phyloP scores from a whole-genome alignment of 2,329 filamentous ascomycete species.

The Botrytis squamosa region DNA sequence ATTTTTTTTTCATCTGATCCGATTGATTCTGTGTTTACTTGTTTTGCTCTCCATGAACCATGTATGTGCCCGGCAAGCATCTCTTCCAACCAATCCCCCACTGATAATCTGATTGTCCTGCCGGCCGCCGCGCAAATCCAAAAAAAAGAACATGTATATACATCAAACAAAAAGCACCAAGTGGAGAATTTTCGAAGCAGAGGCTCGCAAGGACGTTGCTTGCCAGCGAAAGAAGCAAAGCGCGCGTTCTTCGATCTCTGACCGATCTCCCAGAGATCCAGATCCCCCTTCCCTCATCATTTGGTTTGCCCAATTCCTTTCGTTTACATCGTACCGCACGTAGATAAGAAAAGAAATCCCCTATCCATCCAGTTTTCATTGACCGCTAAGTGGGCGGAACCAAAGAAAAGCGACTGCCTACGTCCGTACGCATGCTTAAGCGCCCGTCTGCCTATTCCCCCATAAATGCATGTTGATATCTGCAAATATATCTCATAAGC shows the following conservation, averaged over 20 bases:
- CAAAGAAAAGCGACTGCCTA: background rate
- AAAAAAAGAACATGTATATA: background rate
- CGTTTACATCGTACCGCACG: background rate
- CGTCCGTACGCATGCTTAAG: background rate
- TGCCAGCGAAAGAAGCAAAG: background rate
- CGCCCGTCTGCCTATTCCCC: conserved; percentile 1
- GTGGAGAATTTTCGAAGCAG: background rate
- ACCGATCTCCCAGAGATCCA: background rate
- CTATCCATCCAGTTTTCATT: background rate
- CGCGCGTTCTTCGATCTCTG: background rate
- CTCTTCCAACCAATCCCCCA: background rate
- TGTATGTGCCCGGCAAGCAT: background rate
- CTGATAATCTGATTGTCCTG: background rate
- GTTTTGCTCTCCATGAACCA: background rate
- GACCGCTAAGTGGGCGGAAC: background rate
- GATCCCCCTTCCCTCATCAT: background rate
- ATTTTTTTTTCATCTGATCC: background rate
- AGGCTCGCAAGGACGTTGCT: background rate
- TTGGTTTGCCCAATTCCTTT: background rate
- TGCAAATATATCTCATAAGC: background rate
- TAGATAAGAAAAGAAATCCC: background rate
- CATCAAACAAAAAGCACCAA: background rate
- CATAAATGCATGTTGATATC: background rate
- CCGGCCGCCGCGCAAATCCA: background rate
- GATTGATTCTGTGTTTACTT: background rate